Evolutionary conservation across 1,139 yeast genomes (phyloP).

Genomic region (Hyphopichia wangnamkhiaoensis): DNA sequence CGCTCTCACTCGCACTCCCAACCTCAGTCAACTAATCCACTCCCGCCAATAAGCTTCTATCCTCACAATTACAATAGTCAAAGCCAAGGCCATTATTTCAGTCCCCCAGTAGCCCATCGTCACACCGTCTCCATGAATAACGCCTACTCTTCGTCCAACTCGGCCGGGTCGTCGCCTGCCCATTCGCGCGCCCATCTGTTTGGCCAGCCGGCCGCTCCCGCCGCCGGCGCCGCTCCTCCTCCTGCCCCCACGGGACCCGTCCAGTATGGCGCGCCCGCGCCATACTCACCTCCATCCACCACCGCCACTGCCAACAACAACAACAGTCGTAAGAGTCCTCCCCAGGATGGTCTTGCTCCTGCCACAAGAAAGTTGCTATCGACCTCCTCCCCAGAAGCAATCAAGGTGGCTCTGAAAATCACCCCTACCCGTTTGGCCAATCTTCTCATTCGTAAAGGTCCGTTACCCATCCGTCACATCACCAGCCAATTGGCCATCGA

Average conservation of each 20-base stretch:
- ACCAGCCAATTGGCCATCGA: slow-evolving; percentile 75
- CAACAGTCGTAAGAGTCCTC: background rate
- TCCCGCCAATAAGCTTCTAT: background rate
- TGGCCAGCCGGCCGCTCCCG: background rate
- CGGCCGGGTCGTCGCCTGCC: background rate
- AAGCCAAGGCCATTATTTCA: background rate
- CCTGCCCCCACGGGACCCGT: background rate
- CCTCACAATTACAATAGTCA: background rate
- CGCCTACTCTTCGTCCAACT: background rate
- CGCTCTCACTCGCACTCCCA: background rate
- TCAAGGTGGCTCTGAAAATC: slow-evolving; percentile 84
- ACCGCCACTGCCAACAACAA: background rate
- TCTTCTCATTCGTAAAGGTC: slow-evolving; percentile 72
- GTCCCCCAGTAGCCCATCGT: background rate
- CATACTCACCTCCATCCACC: background rate
- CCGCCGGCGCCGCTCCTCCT: background rate
- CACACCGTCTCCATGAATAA: background rate
- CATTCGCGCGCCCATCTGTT: background rate
- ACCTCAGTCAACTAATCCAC: background rate
- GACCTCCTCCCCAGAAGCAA: slow-evolving; percentile 84
- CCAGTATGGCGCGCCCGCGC: background rate
- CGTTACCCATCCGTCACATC: slow-evolving; percentile 86
- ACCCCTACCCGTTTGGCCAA: slow-evolving; percentile 79
- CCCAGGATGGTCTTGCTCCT: no score
- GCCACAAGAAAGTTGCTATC: slow-evolving; percentile 45